phyloP scores from a whole-genome alignment of 805 yeast genomes.

The Wickerhamomyces subpelliculosus region DNA sequence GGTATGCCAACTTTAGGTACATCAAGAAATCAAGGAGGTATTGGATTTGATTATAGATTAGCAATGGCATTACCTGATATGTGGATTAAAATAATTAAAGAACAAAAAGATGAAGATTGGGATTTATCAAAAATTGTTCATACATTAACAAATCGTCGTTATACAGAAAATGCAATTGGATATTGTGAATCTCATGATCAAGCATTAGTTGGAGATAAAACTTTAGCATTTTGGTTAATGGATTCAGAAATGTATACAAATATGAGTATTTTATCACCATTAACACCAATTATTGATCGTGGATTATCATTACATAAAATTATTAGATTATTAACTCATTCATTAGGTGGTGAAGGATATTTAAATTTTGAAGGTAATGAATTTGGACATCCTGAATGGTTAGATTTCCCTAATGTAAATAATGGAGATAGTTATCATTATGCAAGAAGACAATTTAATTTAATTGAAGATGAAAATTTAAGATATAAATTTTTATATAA shows the following conservation, averaged over 20 bases:
- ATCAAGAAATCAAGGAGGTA: conserved; percentile 70
- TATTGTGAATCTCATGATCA: conserved; percentile 97
- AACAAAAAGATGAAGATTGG: conserved; percentile 84
- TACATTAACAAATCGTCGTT: conserved; percentile 82
- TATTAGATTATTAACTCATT: conserved; percentile 80
- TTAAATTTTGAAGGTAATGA: conserved; percentile 96
- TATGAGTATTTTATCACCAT: conserved; percentile 72
- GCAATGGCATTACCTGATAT: conserved; percentile 98
- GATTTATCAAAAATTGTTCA: conserved; percentile 73
- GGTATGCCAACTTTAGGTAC: conserved; percentile 95
- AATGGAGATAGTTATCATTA: conserved; percentile 86
- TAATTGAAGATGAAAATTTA: conserved; percentile 71
- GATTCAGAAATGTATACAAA: conserved; percentile 97
- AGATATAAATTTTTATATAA: conserved; percentile 70
- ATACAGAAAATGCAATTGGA: conserved; percentile 82
- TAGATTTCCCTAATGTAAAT: conserved; percentile 91
- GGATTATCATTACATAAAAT: conserved; percentile 88
- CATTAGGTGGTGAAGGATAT: conserved; percentile 96
- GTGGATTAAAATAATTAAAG: conserved; percentile 96
- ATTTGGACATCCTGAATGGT: conserved; percentile 99
- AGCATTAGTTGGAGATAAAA: conserved; percentile 95
- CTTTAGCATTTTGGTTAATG: conserved; percentile 97
- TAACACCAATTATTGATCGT: conserved; percentile 76
- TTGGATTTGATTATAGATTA: conserved; percentile 87
- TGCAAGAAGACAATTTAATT: conserved; percentile 91